Evolutionary conservation across 257 asterid species (phyloP), one percentile per base, ranked within the genome.

Genomic region (Solanum rostratum): DNA sequence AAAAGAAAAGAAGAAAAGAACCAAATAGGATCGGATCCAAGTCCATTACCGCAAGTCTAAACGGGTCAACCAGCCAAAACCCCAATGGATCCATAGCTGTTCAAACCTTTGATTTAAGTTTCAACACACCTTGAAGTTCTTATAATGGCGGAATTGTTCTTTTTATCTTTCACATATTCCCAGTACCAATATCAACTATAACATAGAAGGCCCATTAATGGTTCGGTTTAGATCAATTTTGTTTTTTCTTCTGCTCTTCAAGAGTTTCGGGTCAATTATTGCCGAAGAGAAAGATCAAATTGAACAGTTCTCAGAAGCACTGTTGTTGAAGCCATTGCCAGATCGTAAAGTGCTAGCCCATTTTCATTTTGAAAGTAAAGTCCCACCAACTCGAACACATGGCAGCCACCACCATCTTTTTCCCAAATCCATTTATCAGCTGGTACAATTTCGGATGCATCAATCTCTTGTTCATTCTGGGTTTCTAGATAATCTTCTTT

Each of bases 381-480:
- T 88, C 83, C 98, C 99, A 81, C 94, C 98, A 66, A 90, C 97
- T 86, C 88, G 84, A 69, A 87, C 89, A 10, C 89, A 95, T 91
- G 99, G 98, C 91, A 92, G 90, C 89, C 99, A 94, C 90, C 99
- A 95, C 86, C 86, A 86, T 83, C 92, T 95, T 88, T 97, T 95
- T 92, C 99, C 98, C 71, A 97, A 95, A 91, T 91, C 99, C 74
- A 95, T 97, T 80, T 95, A 92, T 88, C 98, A 95, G 79, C 94
- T 97, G 97, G 99, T 94, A 89, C 63, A 3, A 5, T 74, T 49
- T 19, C 52, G 2, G 50, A 70, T 70, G 79, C 54, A 70, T 41
- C 53, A 37, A 69, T 69, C 52, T 37, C 52, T 69, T 63, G 14
- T 62, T 37, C 18, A 19, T 18, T 69, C 10, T 69, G 18, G 78